Evolutionary conservation across 257 asterid species (phyloP), one percentile per base, ranked within the genome.

Genomic region (Salvia splendens): DNA sequence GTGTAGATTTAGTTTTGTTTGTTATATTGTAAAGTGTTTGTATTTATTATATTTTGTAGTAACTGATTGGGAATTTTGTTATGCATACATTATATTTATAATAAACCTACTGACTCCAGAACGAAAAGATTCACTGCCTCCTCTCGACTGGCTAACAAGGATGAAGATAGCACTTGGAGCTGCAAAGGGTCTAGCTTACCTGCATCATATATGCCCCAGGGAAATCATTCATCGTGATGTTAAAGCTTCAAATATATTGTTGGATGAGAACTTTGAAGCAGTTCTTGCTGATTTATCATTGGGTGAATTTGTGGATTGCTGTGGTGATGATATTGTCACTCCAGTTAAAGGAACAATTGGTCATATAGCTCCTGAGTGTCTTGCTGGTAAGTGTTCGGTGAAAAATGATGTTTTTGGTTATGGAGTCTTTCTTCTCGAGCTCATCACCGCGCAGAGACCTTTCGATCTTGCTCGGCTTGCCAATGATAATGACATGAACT

Each of bases 181-280:
- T 46, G 73, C 73, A 10, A 57, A 28, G 66, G 66, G 73, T 57
- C 38, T 68, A 11, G 59, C 50, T 43, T 33, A 68, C 61, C 15
- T 55, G 58, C 72, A 67, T 3, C 6, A 67, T 15, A 47, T 12
- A 12, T 32, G 64, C 8, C n/a, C 0, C 35, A 53, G 14, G 11
- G 9, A 9, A 54, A 32, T 56, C 48, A 33, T 68, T 16, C 73
- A 68, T 68, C 24, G 36, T 5, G 38, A 56, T 15, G 8, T 45
- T 30, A 45, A 43, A 43, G 57, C 73, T 45, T 11, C 58, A 15
- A 68, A 68, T 11, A 15, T 68, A 45, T 45, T 53, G 16, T 41
- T 67, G 54, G 45, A 67, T 40, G 54, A 53, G 2, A 12, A 54
- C 16, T 41, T 53, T 9, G 17, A 53, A 24, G 54, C 64, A 2